A percentile compares a stretch with the other conserved stretches of the same genome.
Conservation (phyloP, 2,329 filamentous ascomycete species). For the Cercospora nicotianae region DNA sequence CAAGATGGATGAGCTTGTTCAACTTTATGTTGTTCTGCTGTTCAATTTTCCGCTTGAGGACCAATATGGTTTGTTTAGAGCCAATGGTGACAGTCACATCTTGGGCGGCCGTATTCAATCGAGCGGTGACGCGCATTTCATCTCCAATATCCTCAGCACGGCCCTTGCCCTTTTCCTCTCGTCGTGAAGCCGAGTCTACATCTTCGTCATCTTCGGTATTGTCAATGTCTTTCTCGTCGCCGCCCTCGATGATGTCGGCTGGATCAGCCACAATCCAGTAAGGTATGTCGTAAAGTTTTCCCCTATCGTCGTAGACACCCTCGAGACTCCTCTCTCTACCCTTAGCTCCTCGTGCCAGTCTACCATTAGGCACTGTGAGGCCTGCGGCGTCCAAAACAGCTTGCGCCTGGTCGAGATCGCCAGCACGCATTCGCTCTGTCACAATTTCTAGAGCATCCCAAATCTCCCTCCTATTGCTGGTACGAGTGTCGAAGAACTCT, state of each 20-base stretch:
- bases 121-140: slow-evolving; percentile 37
- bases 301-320: slow-evolving; percentile 47
- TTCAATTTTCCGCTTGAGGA: slow-evolving; percentile 62
- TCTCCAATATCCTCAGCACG: slow-evolving; percentile 37
- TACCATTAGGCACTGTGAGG: slow-evolving; percentile 47
- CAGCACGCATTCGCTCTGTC: slow-evolving; percentile 64
- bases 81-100: slow-evolving; percentile 42
- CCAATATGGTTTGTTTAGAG: slow-evolving; percentile 58
- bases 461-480: slow-evolving; percentile 72
- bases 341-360: slow-evolving; percentile 28
- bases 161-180: slow-evolving; percentile 35
- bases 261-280: slow-evolving; percentile 50
- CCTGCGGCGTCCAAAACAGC: slow-evolving; percentile 76
- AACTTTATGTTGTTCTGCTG: slow-evolving; percentile 63
- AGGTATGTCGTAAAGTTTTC: slow-evolving; percentile 47
- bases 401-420: slow-evolving; percentile 61
- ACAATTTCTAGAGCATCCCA: slow-evolving; percentile 75
- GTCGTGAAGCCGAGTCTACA: not conserved
- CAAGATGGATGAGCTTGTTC: slow-evolving; percentile 76
- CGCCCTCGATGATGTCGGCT: slow-evolving; percentile 41
- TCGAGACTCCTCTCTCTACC: slow-evolving; percentile 26
- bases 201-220: slow-evolving; percentile 25
- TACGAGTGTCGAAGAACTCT: slow-evolving; percentile 89
- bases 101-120: slow-evolving; percentile 41
- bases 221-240: slow-evolving; percentile 33